Conservation (phyloP, 495 filamentous ascomycete genomes). For the Amniculicola lignicola region DNA sequence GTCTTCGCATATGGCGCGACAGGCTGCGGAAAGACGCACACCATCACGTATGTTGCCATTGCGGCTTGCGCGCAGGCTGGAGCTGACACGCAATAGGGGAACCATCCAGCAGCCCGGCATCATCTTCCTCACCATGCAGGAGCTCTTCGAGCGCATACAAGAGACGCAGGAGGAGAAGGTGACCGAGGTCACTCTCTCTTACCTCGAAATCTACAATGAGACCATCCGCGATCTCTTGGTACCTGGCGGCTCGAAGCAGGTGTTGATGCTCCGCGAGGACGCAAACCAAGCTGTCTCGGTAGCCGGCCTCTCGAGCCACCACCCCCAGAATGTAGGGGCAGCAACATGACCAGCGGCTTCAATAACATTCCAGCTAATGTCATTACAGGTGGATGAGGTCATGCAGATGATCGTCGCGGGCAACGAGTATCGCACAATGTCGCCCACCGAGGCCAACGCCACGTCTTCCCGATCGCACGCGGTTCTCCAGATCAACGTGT, state of each 20-base stretch:
- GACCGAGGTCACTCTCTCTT: slow-evolving; percentile 88
- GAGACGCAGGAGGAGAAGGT: slow-evolving; percentile 80
- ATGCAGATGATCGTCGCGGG: slow-evolving; percentile 99
- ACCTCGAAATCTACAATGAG: slow-evolving; percentile 99
- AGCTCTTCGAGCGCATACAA: slow-evolving; percentile 92
- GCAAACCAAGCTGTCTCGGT: slow-evolving; percentile 91
- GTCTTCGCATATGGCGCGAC: slow-evolving; percentile 99
- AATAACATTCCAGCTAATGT: slow-evolving; percentile 1
- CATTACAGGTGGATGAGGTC: slow-evolving; percentile 63
- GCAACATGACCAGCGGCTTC: too few relatives aligned
- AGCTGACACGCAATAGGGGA: slow-evolving; percentile 64
- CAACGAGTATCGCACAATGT: slow-evolving; percentile 93
- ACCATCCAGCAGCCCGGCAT: slow-evolving; percentile 92
- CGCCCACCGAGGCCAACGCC: slow-evolving; percentile 95
- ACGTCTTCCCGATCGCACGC: slow-evolving; percentile 97
- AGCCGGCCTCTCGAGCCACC: slow-evolving; percentile 84
- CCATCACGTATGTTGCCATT: slow-evolving; percentile 55
- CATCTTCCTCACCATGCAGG: slow-evolving; percentile 98
- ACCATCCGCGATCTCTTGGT: slow-evolving; percentile 94
- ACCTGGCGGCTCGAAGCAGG: slow-evolving; percentile 78
- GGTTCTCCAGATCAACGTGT: slow-evolving; percentile 96
- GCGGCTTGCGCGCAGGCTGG: too few relatives aligned
- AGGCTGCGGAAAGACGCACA: slow-evolving; percentile 97
- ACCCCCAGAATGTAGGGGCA: slow-evolving; percentile 67
- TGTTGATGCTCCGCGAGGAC: slow-evolving; percentile 92